A percentile compares a stretch with the other conserved stretches of the same genome.
phyloP scores from a whole-genome alignment of 441 rosid species.

The Biscutella laevigata region DNA sequence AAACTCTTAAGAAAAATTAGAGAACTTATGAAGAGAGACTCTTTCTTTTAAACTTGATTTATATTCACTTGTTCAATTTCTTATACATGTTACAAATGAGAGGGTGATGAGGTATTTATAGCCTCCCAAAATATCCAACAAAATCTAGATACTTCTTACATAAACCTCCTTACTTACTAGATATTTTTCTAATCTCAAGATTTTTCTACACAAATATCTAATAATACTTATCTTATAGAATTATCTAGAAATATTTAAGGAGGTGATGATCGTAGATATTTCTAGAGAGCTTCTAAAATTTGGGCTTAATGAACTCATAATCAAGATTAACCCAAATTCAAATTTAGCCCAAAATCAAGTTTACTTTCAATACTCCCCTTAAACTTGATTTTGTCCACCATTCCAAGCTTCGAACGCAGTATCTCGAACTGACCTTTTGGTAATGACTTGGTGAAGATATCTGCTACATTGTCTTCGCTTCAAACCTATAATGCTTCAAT shows the following conservation, averaged over 20 bases:
- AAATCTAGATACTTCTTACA: no score
- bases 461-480: no score
- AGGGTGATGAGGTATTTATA: not conserved
- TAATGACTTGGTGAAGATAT: not conserved
- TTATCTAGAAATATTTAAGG: not conserved
- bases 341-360: no score
- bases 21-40: not conserved
- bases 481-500: no score
- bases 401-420: not conserved
- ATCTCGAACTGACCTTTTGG: not conserved
- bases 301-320: not conserved
- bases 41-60: no score
- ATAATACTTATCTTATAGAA: not conserved
- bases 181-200: not conserved
- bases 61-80: not conserved
- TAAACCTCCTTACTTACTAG: not conserved
- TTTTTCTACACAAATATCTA: not conserved
- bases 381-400: no score
- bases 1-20: not conserved
- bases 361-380: no score
- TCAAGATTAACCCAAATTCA: no score
- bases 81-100: not conserved
- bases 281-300: not conserved
- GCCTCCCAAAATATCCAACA: not conserved
- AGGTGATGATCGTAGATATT: not conserved